Evolutionary conservation across 345 rosid genomes (phyloP).

Genomic region (Salix exigua): DNA sequence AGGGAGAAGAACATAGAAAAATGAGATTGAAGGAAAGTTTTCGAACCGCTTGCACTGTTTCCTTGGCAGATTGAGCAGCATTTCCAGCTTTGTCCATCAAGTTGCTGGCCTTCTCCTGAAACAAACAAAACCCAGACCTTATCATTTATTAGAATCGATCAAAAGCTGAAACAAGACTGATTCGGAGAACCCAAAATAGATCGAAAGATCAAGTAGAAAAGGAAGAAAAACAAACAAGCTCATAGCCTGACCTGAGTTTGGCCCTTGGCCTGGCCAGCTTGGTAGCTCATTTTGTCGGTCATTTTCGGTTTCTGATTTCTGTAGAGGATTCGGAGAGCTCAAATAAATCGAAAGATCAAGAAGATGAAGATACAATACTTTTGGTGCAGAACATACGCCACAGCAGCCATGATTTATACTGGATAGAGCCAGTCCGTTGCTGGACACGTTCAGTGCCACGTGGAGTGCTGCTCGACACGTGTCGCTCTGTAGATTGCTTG

Average conservation of each 20-base stretch:
- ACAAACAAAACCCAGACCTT: neutral
- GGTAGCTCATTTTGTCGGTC: slow-evolving; percentile 32
- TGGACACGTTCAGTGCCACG: neutral
- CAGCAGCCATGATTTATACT: slow-evolving; percentile 9
- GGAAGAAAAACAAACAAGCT: too few relatives aligned
- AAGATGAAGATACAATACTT: too few relatives aligned
- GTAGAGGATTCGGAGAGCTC: neutral
- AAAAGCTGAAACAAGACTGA: too few relatives aligned
- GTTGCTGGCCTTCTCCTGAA: slow-evolving; percentile 56
- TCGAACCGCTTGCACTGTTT: slow-evolving; percentile 50
- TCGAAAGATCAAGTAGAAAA: too few relatives aligned
- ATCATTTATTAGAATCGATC: neutral
- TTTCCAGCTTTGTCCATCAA: slow-evolving; percentile 52
- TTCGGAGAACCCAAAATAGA: too few relatives aligned
- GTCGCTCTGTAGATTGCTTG: neutral
- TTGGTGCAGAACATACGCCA: too few relatives aligned
- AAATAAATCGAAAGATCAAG: neutral
- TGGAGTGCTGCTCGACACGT: neutral
- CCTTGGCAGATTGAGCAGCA: slow-evolving; percentile 65
- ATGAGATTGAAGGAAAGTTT: neutral
- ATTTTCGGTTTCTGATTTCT: neutral
- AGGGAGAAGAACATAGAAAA: neutral
- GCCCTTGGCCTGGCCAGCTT: slow-evolving; percentile 57
- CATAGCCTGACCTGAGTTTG: slow-evolving; percentile 38
- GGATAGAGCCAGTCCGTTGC: neutral